Conservation (phyloP, 306 rosid genomes). For the Biancaea sappan region DNA sequence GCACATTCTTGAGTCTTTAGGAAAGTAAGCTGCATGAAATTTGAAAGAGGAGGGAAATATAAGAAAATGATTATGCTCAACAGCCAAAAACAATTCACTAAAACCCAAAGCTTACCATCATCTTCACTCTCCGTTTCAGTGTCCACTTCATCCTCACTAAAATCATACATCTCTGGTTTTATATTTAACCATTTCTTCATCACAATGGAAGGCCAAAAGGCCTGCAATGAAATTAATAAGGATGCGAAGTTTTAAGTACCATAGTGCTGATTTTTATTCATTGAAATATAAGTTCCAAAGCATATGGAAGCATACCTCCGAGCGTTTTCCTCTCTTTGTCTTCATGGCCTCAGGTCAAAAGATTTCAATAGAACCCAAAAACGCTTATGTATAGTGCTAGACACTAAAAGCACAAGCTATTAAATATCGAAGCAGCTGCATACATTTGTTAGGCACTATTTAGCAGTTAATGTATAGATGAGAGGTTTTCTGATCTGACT, state of each 20-base stretch:
- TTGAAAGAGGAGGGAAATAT: slow-evolving; percentile 24
- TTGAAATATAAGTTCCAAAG: slow-evolving; percentile 14
- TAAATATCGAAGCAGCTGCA: slow-evolving; percentile 47
- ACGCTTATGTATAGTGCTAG: slow-evolving; percentile 28
- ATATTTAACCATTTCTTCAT: slow-evolving; percentile 96
- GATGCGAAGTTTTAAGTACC: slow-evolving; percentile 21
- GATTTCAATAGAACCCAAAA: slow-evolving; percentile 21
- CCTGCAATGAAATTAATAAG: slow-evolving; percentile 57
- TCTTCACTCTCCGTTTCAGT: slow-evolving; percentile 94
- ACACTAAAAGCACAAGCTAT: slow-evolving; percentile 41
- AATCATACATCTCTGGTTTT: slow-evolving; percentile 77
- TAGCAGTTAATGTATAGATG: slow-evolving; percentile 29
- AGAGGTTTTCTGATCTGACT: slow-evolving; percentile 18
- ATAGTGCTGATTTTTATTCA: slow-evolving; percentile 9
- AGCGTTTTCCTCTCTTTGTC: slow-evolving; percentile 63
- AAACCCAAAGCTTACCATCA: slow-evolving; percentile 55
- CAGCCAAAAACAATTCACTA: slow-evolving; percentile 8
- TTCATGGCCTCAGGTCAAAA: slow-evolving; percentile 57
- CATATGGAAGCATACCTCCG: slow-evolving; percentile 63
- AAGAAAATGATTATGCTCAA: slow-evolving; percentile 7
- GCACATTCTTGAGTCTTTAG: slow-evolving; percentile 48
- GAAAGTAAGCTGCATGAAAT: slow-evolving; percentile 54
- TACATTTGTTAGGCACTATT: slow-evolving; percentile 39
- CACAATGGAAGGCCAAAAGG: slow-evolving; percentile 90
- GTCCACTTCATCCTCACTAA: slow-evolving; percentile 93